phyloP scores from a whole-genome alignment of 768 basidiomycete genomes.

The Pleurotus tuber-regium region DNA sequence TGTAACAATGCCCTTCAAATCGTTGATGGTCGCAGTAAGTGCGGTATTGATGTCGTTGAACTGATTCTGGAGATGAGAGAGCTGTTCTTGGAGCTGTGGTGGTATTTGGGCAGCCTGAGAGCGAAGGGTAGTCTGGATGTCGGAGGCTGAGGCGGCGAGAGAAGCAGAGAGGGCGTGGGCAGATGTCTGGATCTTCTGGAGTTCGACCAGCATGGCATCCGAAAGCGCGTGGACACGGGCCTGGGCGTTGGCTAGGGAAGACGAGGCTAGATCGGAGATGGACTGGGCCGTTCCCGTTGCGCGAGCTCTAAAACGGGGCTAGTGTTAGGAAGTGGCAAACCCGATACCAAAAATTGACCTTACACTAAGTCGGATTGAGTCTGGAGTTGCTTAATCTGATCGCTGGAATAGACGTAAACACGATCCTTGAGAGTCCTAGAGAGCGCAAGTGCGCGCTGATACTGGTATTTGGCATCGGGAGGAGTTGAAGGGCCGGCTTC shows the following conservation, averaged over 20 bases:
- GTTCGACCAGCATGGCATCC: constrained; percentile 62
- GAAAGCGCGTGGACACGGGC: constrained; percentile 57
- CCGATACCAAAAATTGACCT: constrained; percentile 20
- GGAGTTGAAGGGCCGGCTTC: constrained; percentile 46
- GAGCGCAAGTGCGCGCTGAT: constrained; percentile 69
- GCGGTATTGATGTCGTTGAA: constrained; percentile 49
- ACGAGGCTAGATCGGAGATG: constrained; percentile 58
- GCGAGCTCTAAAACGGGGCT: constrained; percentile 47
- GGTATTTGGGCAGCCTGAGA: constrained; percentile 35
- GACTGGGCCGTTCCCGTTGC: constrained; percentile 66
- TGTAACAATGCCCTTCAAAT: constrained; percentile 52
- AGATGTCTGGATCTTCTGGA: constrained; percentile 63
- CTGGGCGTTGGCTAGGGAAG: constrained; percentile 53
- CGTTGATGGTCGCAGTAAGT: constrained; percentile 45
- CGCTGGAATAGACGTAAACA: constrained; percentile 61
- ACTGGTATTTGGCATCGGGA: constrained; percentile 66
- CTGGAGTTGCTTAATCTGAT: constrained; percentile 70
- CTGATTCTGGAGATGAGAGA: constrained; percentile 58
- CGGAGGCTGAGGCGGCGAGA: constrained; percentile 28
- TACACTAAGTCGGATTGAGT: constrained; percentile 65
- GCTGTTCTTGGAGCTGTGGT: constrained; percentile 53
- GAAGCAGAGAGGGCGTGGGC: constrained; percentile 48
- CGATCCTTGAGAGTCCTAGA: constrained; percentile 64
- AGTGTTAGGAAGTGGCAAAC: constrained; percentile 11
- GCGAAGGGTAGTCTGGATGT: constrained; percentile 23